These are phyloP conservation scores for Rachicladosporium sp. DNA, from an alignment of 2,329 filamentous ascomycete species.

Conservation along the genomic window DNA sequence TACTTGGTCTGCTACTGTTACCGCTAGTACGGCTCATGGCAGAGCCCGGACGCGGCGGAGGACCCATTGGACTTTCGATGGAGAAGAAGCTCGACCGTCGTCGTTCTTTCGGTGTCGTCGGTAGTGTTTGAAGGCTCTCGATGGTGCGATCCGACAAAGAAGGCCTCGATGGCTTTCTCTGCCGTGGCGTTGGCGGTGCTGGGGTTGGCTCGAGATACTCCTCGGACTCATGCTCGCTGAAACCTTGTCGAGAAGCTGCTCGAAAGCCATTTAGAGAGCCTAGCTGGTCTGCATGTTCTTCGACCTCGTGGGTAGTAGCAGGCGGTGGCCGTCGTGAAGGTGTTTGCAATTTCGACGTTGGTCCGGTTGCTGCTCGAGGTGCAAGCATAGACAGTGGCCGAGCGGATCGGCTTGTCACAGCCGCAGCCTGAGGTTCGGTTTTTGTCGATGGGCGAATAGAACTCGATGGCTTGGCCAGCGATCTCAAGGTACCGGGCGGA, in stretches of 20 bases:
- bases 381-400: too few relatives aligned
- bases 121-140: slow-evolving; percentile 67
- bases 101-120: slow-evolving; percentile 60
- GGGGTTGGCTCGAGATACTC: neutral
- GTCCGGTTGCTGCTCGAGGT: slow-evolving; percentile 29
- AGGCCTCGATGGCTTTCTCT: slow-evolving; percentile 30
- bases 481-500: too few relatives aligned
- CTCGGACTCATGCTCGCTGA: slow-evolving; percentile 7
- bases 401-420: too few relatives aligned
- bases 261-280: slow-evolving; percentile 32
- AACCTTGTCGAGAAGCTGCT: slow-evolving; percentile 28
- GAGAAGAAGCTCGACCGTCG: slow-evolving; percentile 64
- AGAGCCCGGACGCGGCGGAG: slow-evolving; percentile 52
- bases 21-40: slow-evolving; percentile 39
- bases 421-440: too few relatives aligned
- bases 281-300: slow-evolving; percentile 27
- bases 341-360: slow-evolving; percentile 27
- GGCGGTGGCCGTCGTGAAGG: too few relatives aligned
- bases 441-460: too few relatives aligned
- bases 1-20: slow-evolving; percentile 35
- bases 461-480: too few relatives aligned
- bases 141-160: slow-evolving; percentile 76
- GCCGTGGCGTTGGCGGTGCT: slow-evolving; percentile 1
- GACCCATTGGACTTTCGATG: slow-evolving; percentile 44
- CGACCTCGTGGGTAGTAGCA: slow-evolving; percentile 9